Conservation (phyloP, 2,329 filamentous ascomycete species). For the Venturia oleaginea region DNA sequence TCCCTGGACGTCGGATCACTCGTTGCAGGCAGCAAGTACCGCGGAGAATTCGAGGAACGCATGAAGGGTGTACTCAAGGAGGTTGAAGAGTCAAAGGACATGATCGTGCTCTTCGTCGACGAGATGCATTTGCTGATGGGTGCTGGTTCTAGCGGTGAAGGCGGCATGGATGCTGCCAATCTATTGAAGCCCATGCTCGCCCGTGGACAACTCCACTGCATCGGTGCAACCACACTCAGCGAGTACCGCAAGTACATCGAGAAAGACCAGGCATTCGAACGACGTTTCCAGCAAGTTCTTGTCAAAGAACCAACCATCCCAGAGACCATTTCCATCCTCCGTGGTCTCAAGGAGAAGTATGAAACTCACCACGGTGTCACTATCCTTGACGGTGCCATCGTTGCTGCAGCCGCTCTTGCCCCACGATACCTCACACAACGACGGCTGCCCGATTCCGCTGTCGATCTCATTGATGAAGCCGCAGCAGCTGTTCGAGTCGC, state of each 20-base stretch:
- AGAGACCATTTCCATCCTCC: constrained; percentile 95
- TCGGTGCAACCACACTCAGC: constrained; percentile 87
- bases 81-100: constrained; percentile 88
- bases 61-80: constrained; percentile 99
- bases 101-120: constrained; percentile 96
- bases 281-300: constrained; percentile 95
- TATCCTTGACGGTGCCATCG: constrained; percentile 88
- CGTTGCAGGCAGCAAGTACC: constrained; percentile 95
- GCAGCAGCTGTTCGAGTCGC: constrained; percentile 94
- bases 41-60: constrained; percentile 95
- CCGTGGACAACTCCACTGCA: constrained; percentile 92
- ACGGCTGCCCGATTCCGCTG: constrained; percentile 88
- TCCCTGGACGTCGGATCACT: constrained; percentile 92
- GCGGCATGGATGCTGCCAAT: constrained; percentile 98
- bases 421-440: constrained; percentile 87
- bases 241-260: constrained; percentile 99
- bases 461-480: constrained; percentile 93
- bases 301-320: constrained; percentile 86
- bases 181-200: constrained; percentile 97
- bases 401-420: constrained; percentile 82
- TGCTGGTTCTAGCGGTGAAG: constrained; percentile 85
- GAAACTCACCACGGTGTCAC: constrained; percentile 97
- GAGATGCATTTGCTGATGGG: constrained; percentile 99
- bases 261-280: constrained; percentile 95
- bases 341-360: constrained; percentile 95